phyloP scores from a whole-genome alignment of 768 basidiomycete genomes.

The Russula sp. region DNA sequence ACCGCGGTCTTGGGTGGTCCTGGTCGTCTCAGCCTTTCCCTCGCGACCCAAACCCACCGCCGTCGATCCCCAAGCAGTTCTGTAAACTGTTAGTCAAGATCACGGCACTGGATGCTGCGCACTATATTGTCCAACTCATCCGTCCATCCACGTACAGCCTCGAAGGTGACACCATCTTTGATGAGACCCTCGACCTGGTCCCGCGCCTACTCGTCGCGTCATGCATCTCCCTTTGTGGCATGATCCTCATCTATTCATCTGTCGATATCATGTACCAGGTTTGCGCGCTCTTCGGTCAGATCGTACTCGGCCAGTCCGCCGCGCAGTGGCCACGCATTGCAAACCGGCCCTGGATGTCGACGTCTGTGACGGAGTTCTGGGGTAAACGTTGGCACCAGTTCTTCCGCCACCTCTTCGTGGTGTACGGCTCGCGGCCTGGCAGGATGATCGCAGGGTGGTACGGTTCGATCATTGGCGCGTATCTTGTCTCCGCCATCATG shows the following conservation, averaged over 20 bases:
- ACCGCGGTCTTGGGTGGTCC: constrained; percentile 23
- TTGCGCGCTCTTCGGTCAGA: constrained; percentile 27
- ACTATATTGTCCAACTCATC: constrained; percentile 13
- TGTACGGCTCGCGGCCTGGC: constrained; percentile 32
- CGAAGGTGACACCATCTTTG: constrained; percentile 21
- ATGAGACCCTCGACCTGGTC: neutral
- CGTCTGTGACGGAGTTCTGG: constrained; percentile 39
- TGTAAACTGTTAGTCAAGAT: constrained; percentile 2
- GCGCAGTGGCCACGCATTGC: constrained; percentile 35
- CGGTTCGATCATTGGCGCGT: constrained; percentile 53
- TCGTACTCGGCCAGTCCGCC: constrained; percentile 31
- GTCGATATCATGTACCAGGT: constrained; percentile 27
- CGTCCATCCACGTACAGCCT: constrained; percentile 10
- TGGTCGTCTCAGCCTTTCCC: constrained; percentile 21
- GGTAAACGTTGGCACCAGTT: constrained; percentile 37
- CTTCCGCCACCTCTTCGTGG: constrained; percentile 33
- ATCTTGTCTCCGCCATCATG: constrained; percentile 51
- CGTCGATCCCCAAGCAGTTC: neutral
- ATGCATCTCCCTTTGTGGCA: constrained; percentile 11
- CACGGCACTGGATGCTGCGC: constrained; percentile 8
- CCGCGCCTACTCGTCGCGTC: constrained; percentile 1
- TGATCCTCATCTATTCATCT: constrained; percentile 20
- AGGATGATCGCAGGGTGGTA: constrained; percentile 40
- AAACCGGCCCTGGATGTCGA: constrained; percentile 34
- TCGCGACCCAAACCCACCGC: neutral